Percentiles rank a stretch among this genome's conserved stretches.
These are phyloP conservation scores for Citrus hindsii DNA, from an alignment of 345 rosid species.

Conservation along the genomic window DNA sequence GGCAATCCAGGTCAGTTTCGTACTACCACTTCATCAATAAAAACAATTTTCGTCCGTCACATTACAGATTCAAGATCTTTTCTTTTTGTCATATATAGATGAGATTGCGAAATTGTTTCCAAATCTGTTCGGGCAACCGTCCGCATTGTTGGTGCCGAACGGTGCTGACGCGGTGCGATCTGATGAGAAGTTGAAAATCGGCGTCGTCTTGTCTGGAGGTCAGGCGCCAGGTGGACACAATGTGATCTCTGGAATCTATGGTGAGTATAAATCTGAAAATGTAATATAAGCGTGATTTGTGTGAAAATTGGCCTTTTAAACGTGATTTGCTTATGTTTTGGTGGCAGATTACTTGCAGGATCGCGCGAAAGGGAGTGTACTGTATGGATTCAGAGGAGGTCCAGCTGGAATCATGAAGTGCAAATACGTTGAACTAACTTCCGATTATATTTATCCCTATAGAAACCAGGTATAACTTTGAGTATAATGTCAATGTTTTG, in stretches of 20 bases:
- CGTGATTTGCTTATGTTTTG: slow-evolving; percentile 1
- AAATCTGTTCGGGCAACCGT: slow-evolving; percentile 79
- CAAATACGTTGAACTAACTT: slow-evolving; percentile 66
- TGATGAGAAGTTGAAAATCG: slow-evolving; percentile 68
- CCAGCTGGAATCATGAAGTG: slow-evolving; percentile 99
- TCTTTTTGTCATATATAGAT: slow-evolving; percentile 27
- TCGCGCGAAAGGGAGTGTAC: slow-evolving; percentile 60
- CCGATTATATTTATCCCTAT: slow-evolving; percentile 73
- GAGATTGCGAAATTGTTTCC: slow-evolving; percentile 95
- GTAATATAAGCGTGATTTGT: not conserved
- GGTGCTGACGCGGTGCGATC: slow-evolving; percentile 27
- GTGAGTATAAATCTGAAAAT: slow-evolving; percentile 34
- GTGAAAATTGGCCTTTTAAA: not conserved
- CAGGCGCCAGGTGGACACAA: slow-evolving; percentile 99
- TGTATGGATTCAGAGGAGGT: slow-evolving; percentile 93
- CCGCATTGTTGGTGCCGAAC: slow-evolving; percentile 58
- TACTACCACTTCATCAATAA: not conserved
- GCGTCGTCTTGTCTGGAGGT: slow-evolving; percentile 94
- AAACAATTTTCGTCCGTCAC: not conserved
- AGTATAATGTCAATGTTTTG: not conserved
- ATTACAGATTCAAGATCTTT: not conserved
- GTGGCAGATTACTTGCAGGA: slow-evolving; percentile 80
- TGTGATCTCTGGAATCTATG: slow-evolving; percentile 86
- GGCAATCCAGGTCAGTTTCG: slow-evolving; percentile 71
- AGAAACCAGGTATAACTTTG: slow-evolving; percentile 69